phyloP scores from a whole-genome alignment of 2,329 filamentous ascomycete species.

The Plectosphaerella cucumerina region DNA sequence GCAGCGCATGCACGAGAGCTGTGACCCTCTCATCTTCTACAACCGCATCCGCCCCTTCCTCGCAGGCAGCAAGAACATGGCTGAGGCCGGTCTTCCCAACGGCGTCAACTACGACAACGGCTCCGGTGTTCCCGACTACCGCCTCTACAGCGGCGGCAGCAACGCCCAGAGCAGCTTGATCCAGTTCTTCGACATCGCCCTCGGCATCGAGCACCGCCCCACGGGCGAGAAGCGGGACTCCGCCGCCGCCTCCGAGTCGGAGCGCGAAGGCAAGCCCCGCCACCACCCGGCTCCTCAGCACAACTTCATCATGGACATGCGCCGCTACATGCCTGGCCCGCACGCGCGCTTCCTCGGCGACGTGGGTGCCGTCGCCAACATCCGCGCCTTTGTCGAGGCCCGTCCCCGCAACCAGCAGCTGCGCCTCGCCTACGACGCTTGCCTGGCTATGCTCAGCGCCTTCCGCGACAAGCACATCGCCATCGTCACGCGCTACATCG shows the following conservation, averaged over 20 bases:
- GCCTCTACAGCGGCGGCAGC: slow-evolving; percentile 87
- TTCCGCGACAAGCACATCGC: slow-evolving; percentile 94
- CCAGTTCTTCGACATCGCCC: slow-evolving; percentile 92
- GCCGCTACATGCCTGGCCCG: slow-evolving; percentile 90
- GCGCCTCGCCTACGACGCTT: slow-evolving; percentile 83
- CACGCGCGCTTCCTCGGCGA: slow-evolving; percentile 87
- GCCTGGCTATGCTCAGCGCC: slow-evolving; percentile 62
- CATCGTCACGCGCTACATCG: slow-evolving; percentile 93
- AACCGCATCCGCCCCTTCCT: slow-evolving; percentile 94
- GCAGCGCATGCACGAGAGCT: slow-evolving; percentile 90
- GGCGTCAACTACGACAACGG: slow-evolving; percentile 87
- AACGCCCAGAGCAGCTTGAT: slow-evolving; percentile 97
- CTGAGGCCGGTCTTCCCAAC: slow-evolving; percentile 80
- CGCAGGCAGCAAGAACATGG: slow-evolving; percentile 97
- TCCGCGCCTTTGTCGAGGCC: slow-evolving; percentile 73
- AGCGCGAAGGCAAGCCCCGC: slow-evolving; percentile 35
- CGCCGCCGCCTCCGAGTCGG: slow-evolving; percentile 32
- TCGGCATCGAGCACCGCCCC: slow-evolving; percentile 85
- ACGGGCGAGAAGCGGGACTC: slow-evolving; percentile 65
- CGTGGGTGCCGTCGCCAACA: slow-evolving; percentile 75
- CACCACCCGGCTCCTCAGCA: slow-evolving; percentile 41
- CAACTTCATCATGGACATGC: slow-evolving; percentile 97
- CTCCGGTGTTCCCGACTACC: slow-evolving; percentile 62
- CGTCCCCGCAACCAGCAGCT: slow-evolving; percentile 60
- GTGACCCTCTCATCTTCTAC: slow-evolving; percentile 93